Conservation (phyloP, 495 filamentous ascomycete species). For the Ramalina intermedia region DNA sequence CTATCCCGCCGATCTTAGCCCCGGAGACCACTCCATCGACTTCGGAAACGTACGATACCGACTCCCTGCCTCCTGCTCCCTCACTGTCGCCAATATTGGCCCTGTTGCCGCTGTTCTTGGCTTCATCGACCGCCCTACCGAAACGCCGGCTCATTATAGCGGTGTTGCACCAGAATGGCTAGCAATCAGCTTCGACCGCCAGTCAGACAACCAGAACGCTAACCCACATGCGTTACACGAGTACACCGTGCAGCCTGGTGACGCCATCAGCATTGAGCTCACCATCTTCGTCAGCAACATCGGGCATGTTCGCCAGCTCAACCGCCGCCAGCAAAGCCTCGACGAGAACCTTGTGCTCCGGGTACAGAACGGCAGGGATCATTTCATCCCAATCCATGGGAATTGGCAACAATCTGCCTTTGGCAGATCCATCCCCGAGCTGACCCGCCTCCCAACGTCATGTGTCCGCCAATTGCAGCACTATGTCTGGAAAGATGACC, state of each 20-base stretch:
- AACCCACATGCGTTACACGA: constrained; percentile 20
- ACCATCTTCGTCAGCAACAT: constrained; percentile 48
- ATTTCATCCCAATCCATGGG: constrained; percentile 73
- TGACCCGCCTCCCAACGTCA: no score
- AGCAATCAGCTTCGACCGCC: constrained; percentile 41
- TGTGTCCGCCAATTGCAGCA: no score
- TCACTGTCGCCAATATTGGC: constrained; percentile 89
- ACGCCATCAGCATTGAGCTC: constrained; percentile 56
- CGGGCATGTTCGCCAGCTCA: constrained; percentile 52
- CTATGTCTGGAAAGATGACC: no score
- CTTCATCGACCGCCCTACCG: constrained; percentile 56
- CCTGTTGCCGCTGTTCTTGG: constrained; percentile 57
- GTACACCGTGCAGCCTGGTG: constrained; percentile 64
- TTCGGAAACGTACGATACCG: constrained; percentile 62
- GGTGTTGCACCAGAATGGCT: constrained; percentile 48
- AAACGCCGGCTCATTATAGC: constrained; percentile 23
- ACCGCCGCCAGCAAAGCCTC: constrained; percentile 44
- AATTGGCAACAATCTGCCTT: constrained; percentile 73
- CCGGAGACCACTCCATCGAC: constrained; percentile 45
- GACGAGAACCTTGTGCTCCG: constrained; percentile 88
- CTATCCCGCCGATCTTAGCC: constrained; percentile 4
- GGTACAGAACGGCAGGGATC: constrained; percentile 69
- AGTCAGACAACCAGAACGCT: constrained; percentile 21
- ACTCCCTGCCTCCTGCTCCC: constrained; percentile 41
- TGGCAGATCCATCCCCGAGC: constrained; percentile 40